Conservation (phyloP, 129 eudicot genomes). For the Chrysanthemum seticuspe region DNA sequence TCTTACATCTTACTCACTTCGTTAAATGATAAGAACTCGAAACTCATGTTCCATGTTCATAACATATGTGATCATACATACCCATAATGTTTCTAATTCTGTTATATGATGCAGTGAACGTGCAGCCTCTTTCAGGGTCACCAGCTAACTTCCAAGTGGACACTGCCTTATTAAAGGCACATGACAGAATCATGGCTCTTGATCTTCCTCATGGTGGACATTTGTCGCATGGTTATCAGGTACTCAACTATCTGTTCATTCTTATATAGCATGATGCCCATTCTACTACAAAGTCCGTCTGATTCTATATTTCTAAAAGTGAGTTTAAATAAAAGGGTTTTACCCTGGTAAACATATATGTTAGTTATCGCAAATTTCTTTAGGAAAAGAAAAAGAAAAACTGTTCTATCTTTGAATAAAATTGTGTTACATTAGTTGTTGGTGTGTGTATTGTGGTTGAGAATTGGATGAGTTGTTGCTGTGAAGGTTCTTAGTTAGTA, state of each 20-base stretch:
- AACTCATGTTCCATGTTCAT: not conserved
- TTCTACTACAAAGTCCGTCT: not conserved
- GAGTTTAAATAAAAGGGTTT: too few species aligned
- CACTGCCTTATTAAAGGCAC: conserved; percentile 91
- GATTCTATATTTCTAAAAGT: not conserved
- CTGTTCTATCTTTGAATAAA: too few species aligned
- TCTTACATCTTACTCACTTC: not conserved
- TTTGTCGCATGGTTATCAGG: conserved; percentile 98
- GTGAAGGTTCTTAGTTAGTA: too few species aligned
- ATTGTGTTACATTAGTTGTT: too few species aligned
- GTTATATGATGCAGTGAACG: conserved; percentile 64
- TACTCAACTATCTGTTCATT: conserved; percentile 17
- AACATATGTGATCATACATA: not conserved
- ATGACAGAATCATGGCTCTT: conserved; percentile 99
- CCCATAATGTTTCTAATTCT: conserved; percentile 11
- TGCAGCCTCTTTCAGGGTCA: conserved; percentile 97
- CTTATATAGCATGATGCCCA: not conserved
- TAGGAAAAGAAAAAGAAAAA: too few species aligned
- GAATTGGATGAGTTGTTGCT: too few species aligned
- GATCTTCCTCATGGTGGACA: conserved; percentile 99
- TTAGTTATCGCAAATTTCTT: too few species aligned
- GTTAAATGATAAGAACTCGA: not conserved
- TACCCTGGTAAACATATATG: too few species aligned
- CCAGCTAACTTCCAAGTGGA: conserved; percentile 92
- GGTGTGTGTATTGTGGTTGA: too few species aligned